These are phyloP conservation scores for Phytophthora multivora DNA, from an alignment of 352 stramenopile species.

Conservation along the genomic window DNA sequence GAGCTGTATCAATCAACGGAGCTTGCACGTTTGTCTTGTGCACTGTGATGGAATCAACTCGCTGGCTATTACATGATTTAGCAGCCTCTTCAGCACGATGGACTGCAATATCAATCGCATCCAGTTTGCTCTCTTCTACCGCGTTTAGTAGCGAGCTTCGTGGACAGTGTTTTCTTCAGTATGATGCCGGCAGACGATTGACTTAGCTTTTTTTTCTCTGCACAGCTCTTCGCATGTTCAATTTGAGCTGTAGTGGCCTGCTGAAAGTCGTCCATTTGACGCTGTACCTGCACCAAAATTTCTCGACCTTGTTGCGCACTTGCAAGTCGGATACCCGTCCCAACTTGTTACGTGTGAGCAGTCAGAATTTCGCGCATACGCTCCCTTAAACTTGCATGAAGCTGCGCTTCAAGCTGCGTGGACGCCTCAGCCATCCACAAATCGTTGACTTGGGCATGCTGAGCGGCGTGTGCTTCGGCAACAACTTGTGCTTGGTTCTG, in stretches of 20 bases:
- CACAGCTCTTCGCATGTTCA: neutral
- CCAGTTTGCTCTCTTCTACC: neutral
- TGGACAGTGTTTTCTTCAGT: slow-evolving; percentile 3
- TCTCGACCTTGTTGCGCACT: neutral
- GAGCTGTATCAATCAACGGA: no score
- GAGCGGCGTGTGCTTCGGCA: neutral
- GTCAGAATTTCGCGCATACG: neutral
- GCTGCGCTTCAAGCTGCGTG: neutral
- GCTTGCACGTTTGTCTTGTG: no score
- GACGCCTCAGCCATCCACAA: neutral
- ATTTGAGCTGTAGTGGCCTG: neutral
- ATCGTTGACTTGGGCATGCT: neutral
- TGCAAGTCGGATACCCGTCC: neutral
- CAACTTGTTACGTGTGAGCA: neutral
- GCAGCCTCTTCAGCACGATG: neutral
- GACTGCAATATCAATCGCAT: neutral
- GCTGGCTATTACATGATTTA: no score
- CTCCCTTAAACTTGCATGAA: neutral
- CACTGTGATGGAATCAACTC: no score
- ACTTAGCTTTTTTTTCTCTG: slow-evolving; percentile 13
- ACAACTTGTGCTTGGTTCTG: slow-evolving; percentile 3
- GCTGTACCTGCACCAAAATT: neutral
- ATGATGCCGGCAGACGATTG: slow-evolving; percentile 5
- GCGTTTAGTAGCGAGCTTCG: neutral
- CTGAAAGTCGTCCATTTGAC: neutral